Base-by-base conservation (phyloP, 495 filamentous ascomycete genomes). In the Diplogelasinospora grovesii region DNA sequence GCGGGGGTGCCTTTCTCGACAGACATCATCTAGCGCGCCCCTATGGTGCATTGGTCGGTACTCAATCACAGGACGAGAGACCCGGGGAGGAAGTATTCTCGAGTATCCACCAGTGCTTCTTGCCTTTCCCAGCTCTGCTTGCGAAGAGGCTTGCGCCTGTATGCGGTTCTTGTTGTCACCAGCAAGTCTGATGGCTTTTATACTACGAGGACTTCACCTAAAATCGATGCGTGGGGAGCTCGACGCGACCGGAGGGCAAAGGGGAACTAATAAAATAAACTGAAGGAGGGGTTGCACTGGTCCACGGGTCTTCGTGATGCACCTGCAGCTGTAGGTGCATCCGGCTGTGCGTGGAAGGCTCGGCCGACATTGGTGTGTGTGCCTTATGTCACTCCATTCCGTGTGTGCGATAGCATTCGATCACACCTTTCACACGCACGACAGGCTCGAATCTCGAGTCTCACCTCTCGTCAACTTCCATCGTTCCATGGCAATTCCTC, bases 321-420 rank as follows among this genome's bases (percentile, higher is more conserved):
- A 45, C 36, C 35, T 19, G 46, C 41, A 44, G 41, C 44, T 49
- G 46, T 41, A 49, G 47, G 47, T 45, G 26, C 36, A 36, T 11
- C 40, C 14, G n/a, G 24, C 11, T 26, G 22, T 16, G 22, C 22
- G 4, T 5, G n/a, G 13, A 5, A 6, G n/a, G 6, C 28, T 31
- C 11, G 28, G 5, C 28, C 28, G 28, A 31, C 28, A 14, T 14
- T 31, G 11, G 6, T 5, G 7, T 31, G 28, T 31, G 7, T 5
- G 11, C 4, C 4, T 6, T 31, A 14, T 31, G 28, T 6, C 28
- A 5, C 5, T 19, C 22, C 22, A 33, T 18, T 13, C 5, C n/a
- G 11, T 27, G 35, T 26, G 13, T n/a, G n/a, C n/a, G n/a, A n/a
- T n/a, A n/a, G n/a, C 28, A 4, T n/a, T 31, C 22, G n/a, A 38